Evolutionary conservation across 495 filamentous ascomycete genomes (phyloP), one percentile per base, ranked within the genome.

Genomic region (Filosporella fistucella): DNA sequence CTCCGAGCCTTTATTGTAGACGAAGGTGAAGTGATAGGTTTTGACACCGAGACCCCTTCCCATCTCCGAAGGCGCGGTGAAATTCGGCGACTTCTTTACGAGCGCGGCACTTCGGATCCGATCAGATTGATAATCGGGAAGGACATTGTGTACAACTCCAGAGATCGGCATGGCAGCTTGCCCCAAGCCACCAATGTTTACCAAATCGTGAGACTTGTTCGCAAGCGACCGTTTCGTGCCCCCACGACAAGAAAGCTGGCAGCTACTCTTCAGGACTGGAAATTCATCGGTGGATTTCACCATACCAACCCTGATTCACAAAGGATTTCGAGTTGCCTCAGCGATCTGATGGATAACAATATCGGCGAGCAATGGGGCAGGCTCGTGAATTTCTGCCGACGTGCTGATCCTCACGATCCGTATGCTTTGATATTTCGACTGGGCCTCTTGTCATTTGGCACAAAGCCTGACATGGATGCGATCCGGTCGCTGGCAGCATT

Each of bases 1-100:
- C 52, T 62, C 8, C 24, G 17, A 33, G 37, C 37, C 0, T 79
- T 76, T 44, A 61, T 67, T 82, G 62, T 76, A 82, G 52, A 63
- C 14, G 14, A 71, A 77, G 1, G 25, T 11, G 0, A 84, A 79
- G 79, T 28, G 66, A 16, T 34, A 45, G 8, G 8, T 65, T 12
- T 14, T 52, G 6, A 44, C 38, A 17, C 9, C 11, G 24, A 32
- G 11, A 47, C 56, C 9, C 8, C 25, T 0, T 22, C 39, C 1
- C 59, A 68, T 36, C 58, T 76, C 12, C 61, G 55, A 14, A 47
- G 56, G 14, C 62, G 73, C 4, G 68, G 68, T 1, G 34, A 57
- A 35, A 55, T 57, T 22, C 65, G 66, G 3, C 62, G 70, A 14
- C 12, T n/a, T 23, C 56, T 49, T 1, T 75, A 72, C 42, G 67